A percentile compares a stretch with the other conserved stretches of the same genome.
phyloP scores from a whole-genome alignment of 1,139 yeast genomes.

The Geotrichum candidum region DNA sequence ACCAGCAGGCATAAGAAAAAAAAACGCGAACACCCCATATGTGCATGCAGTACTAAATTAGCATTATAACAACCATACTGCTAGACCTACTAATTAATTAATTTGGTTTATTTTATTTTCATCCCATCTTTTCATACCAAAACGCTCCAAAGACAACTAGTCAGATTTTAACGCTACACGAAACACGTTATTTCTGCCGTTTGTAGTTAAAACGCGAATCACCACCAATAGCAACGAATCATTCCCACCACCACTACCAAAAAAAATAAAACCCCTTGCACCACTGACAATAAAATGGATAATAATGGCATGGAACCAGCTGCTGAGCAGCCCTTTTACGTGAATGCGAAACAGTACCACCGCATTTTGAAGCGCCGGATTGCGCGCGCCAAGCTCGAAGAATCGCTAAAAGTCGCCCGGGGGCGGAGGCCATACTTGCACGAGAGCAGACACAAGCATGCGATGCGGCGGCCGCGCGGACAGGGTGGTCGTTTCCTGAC shows the following conservation, averaged over 20 bases:
- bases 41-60: background rate
- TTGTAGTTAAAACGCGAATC: background rate
- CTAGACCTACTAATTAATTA: background rate
- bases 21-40: background rate
- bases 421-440: conserved; percentile 93
- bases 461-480: conserved; percentile 98
- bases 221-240: background rate
- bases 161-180: background rate
- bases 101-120: background rate
- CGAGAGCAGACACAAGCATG: conserved; percentile 97
- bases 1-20: background rate
- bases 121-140: background rate
- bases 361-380: conserved; percentile 86
- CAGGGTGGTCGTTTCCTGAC: conserved; percentile 97
- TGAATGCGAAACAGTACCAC: conserved; percentile 95
- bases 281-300: conserved; percentile 16
- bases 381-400: conserved; percentile 91
- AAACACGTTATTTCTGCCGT: background rate
- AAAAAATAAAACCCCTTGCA: background rate
- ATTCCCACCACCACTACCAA: background rate
- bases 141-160: background rate
- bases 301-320: conserved; percentile 29
- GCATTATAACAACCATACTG: background rate
- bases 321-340: conserved; percentile 88
- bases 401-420: conserved; percentile 75